Evolutionary conservation across 192 early-diverging fungal genomes (phyloP).

Genomic region (Gamsiella multidivaricata): DNA sequence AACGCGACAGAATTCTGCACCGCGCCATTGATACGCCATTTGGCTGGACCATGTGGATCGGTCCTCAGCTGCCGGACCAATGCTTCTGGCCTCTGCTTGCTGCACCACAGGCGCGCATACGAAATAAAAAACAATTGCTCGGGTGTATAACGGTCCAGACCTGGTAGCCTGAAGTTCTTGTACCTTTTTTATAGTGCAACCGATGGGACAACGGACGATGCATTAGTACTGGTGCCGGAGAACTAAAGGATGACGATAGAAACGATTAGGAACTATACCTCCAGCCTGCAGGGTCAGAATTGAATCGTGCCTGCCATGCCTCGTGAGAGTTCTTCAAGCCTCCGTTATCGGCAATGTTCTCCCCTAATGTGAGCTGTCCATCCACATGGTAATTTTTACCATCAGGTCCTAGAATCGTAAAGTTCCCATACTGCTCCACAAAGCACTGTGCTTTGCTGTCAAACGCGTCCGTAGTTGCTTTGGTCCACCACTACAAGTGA

Average conservation of each 20-base stretch:
- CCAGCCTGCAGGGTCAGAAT: constrained; percentile 42
- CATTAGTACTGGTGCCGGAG: no score
- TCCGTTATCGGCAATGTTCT: constrained; percentile 81
- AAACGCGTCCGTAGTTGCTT: constrained; percentile 61
- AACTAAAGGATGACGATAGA: constrained; percentile 37
- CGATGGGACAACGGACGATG: neutral
- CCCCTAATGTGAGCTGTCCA: constrained; percentile 59
- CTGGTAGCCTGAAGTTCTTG: constrained; percentile 50
- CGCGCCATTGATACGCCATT: constrained; percentile 73
- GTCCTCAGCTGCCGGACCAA: constrained; percentile 49
- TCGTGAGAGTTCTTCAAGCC: constrained; percentile 48
- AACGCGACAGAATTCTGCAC: constrained; percentile 73
- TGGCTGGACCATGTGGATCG: constrained; percentile 73
- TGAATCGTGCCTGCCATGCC: constrained; percentile 51
- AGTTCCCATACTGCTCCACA: constrained; percentile 67
- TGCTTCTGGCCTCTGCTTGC: constrained; percentile 37
- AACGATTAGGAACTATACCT: constrained; percentile 33
- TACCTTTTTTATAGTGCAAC: neutral
- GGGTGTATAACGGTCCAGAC: constrained; percentile 57
- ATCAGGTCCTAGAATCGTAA: constrained; percentile 39
- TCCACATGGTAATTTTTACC: constrained; percentile 6
- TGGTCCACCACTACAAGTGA: constrained; percentile 72
- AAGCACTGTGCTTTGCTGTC: constrained; percentile 66
- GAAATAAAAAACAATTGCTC: constrained; percentile 73
- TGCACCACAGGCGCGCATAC: constrained; percentile 75